A percentile compares a stretch with the other conserved stretches of the same genome.
These are phyloP conservation scores for Ostreobium quekettii DNA, from an alignment of 139 green algal species.

Conservation along the genomic window DNA sequence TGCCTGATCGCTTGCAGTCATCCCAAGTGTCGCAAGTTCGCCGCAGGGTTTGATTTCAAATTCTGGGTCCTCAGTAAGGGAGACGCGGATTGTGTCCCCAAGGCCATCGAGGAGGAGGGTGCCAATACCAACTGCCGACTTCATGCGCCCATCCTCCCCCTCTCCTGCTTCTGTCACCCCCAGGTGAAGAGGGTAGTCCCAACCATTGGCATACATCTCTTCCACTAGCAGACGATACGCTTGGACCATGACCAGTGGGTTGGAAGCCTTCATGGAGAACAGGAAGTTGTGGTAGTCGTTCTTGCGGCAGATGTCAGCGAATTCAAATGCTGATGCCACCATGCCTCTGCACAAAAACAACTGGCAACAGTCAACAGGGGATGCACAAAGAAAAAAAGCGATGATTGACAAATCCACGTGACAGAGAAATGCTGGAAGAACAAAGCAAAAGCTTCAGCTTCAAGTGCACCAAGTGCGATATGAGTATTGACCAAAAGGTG, in stretches of 20 bases:
- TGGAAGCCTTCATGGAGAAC: conserved; percentile 99
- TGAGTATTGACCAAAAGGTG: too few species aligned
- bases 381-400: too few species aligned
- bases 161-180: conserved; percentile 92
- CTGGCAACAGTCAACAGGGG: too few species aligned
- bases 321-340: conserved; percentile 94
- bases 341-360: conserved; percentile 77
- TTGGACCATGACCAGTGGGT: conserved; percentile 93
- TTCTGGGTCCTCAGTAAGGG: conserved; percentile 90
- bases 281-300: conserved; percentile 99
- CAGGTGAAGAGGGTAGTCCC: conserved; percentile 97
- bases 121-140: conserved; percentile 95
- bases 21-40: conserved; percentile 69
- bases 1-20: conserved; percentile 38
- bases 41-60: conserved; percentile 92
- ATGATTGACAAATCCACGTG: too few species aligned
- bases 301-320: conserved; percentile 92
- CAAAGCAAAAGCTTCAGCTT: too few species aligned
- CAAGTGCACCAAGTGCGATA: too few species aligned
- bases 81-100: conserved; percentile 97
- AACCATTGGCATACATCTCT: conserved; percentile 84
- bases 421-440: too few species aligned
- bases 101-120: conserved; percentile 95
- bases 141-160: conserved; percentile 97
- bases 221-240: conserved; percentile 92